A percentile compares a stretch with the other conserved stretches of the same genome.
phyloP scores from a whole-genome alignment of 2,329 filamentous ascomycete species.

The Xylaria sp. region DNA sequence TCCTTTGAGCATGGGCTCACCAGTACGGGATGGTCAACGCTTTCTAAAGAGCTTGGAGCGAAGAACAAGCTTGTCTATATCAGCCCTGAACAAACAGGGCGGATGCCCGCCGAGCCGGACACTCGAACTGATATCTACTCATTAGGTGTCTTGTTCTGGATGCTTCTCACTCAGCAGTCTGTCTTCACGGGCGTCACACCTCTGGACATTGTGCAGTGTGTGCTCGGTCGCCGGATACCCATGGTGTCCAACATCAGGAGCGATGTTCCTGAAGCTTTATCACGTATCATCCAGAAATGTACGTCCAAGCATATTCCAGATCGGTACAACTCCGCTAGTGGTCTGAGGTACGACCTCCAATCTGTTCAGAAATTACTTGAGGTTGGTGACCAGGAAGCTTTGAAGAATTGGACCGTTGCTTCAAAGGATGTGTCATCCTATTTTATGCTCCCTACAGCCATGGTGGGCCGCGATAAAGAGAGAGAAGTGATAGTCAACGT shows the following conservation, averaged over 20 bases:
- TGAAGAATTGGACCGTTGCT: conserved; percentile 80
- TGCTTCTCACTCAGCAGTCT: conserved; percentile 79
- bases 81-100: conserved; percentile 92
- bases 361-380: conserved; percentile 79
- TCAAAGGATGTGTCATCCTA: conserved; percentile 92
- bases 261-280: conserved; percentile 85
- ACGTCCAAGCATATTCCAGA: conserved; percentile 89
- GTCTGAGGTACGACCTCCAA: conserved; percentile 82
- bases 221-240: conserved; percentile 81
- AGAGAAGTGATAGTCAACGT: conserved; percentile 75
- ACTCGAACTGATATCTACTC: conserved; percentile 94
- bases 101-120: conserved; percentile 92
- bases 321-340: conserved; percentile 88
- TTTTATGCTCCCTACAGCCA: conserved; percentile 83
- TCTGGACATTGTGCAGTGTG: conserved; percentile 90
- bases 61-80: conserved; percentile 93
- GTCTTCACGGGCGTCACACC: conserved; percentile 84
- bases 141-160: conserved; percentile 89
- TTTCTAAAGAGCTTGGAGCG: conserved; percentile 85
- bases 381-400: conserved; percentile 76
- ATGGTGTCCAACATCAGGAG: conserved; percentile 80
- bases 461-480: conserved; percentile 83
- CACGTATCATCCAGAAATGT: conserved; percentile 88
- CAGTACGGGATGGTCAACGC: conserved; percentile 84
- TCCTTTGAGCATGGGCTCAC: conserved; percentile 91